phyloP scores from a whole-genome alignment of 768 basidiomycete genomes.

The Tulasnella sp. region DNA sequence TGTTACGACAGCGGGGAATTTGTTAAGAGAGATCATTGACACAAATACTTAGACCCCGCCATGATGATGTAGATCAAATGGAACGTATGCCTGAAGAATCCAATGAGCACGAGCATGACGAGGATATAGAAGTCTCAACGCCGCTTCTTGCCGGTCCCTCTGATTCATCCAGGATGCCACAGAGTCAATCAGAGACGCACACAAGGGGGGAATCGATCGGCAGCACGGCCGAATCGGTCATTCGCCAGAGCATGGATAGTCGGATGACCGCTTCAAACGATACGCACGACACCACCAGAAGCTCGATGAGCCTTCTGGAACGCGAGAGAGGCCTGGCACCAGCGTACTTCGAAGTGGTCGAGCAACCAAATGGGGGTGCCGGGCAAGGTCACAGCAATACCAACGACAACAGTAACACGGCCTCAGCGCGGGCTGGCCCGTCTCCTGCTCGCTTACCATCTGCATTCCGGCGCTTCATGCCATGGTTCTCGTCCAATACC shows the following conservation, averaged over 20 bases:
- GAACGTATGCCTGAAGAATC: neutral
- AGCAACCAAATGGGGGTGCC: conserved; percentile 3
- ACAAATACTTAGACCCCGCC: neutral
- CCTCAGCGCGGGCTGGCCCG: neutral
- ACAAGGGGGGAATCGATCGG: neutral
- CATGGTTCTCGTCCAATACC: conserved; percentile 2
- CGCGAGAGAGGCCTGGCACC: conserved; percentile 52
- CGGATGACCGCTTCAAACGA: conserved; percentile 9
- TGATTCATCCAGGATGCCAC: neutral
- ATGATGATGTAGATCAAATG: neutral
- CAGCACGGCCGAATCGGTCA: neutral
- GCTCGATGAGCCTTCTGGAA: conserved; percentile 19
- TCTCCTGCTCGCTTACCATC: conserved; percentile 3
- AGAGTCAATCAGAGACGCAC: neutral
- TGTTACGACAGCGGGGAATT: no score
- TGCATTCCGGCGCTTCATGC: conserved; percentile 10
- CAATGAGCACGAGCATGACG: neutral
- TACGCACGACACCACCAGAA: conserved; percentile 1
- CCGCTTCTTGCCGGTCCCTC: conserved; percentile 8
- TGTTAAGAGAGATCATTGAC: neutral
- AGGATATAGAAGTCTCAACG: neutral
- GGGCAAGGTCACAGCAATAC: neutral
- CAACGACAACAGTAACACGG: neutral
- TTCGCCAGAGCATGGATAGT: conserved; percentile 15
- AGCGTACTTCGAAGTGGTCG: conserved; percentile 49